phyloP scores from a whole-genome alignment of 2,329 filamentous ascomycete genomes.

The Aspergillus bombycis region DNA sequence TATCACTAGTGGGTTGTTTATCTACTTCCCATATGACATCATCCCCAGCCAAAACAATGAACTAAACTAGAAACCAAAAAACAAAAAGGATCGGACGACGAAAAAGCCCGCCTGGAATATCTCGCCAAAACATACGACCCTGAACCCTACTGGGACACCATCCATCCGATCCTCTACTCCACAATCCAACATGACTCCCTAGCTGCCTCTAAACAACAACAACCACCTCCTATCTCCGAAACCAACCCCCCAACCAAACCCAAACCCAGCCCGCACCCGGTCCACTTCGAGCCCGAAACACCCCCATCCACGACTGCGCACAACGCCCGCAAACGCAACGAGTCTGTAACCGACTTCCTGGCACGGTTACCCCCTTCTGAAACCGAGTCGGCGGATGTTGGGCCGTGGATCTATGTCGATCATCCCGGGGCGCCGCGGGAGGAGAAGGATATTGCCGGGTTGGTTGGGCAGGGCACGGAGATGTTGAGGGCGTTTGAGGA shows the following conservation, averaged over 20 bases:
- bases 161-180: conserved; percentile 34
- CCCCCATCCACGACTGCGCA: not conserved
- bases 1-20: not conserved
- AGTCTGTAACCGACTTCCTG: not conserved
- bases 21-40: not conserved
- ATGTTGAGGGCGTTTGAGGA: conserved; percentile 56
- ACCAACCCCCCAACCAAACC: not conserved
- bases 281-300: not conserved
- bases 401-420: conserved; percentile 73
- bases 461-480: conserved; percentile 58
- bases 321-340: not conserved
- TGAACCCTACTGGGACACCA: conserved; percentile 52
- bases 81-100: conserved; percentile 59
- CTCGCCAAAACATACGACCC: conserved; percentile 57
- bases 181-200: conserved; percentile 33
- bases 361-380: not conserved
- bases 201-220: not conserved
- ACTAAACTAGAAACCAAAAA: not conserved
- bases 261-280: not conserved
- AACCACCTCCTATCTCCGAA: not conserved
- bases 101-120: conserved; percentile 52
- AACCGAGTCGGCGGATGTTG: conserved; percentile 23
- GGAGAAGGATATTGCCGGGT: conserved; percentile 50
- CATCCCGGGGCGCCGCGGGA: conserved; percentile 56
- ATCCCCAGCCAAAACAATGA: not conserved